These are phyloP conservation scores for Isochrysis galbana DNA, from an alignment of 78 protist species.

Conservation along the genomic window DNA sequence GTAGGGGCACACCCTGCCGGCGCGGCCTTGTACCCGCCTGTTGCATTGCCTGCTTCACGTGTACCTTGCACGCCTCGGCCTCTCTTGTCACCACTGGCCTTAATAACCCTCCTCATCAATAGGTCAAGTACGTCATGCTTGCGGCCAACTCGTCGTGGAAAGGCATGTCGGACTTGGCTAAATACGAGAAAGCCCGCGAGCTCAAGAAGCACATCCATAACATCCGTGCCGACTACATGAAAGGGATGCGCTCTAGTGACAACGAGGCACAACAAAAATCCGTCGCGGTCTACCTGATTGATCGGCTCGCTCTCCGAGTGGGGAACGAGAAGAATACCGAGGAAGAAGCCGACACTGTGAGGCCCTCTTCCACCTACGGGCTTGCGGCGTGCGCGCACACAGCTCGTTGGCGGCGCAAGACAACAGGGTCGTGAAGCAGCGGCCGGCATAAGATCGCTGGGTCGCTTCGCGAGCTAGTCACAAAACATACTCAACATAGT, in stretches of 20 bases:
- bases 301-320: conserved; percentile 91
- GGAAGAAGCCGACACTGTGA: conserved; percentile 97
- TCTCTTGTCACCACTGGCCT: too few relatives aligned
- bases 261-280: background rate
- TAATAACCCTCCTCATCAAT: too few relatives aligned
- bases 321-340: conserved; percentile 94
- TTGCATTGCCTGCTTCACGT: background rate
- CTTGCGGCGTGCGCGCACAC: too few relatives aligned
- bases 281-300: conserved; percentile 27
- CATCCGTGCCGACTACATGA: conserved; percentile 76
- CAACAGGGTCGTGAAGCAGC: too few relatives aligned
- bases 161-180: conserved; percentile 87
- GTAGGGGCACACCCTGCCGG: background rate
- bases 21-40: background rate
- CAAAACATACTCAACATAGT: too few relatives aligned
- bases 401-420: too few relatives aligned
- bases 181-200: conserved; percentile 92
- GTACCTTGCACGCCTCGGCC: too few relatives aligned
- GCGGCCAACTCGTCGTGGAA: conserved; percentile 61
- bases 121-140: conserved; percentile 86
- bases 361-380: too few relatives aligned
- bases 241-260: background rate
- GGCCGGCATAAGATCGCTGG: too few relatives aligned
- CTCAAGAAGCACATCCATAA: conserved; percentile 77
- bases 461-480: too few relatives aligned